Conservation (phyloP, 2,329 filamentous ascomycete species). For the Aspergillus caelatus region DNA sequence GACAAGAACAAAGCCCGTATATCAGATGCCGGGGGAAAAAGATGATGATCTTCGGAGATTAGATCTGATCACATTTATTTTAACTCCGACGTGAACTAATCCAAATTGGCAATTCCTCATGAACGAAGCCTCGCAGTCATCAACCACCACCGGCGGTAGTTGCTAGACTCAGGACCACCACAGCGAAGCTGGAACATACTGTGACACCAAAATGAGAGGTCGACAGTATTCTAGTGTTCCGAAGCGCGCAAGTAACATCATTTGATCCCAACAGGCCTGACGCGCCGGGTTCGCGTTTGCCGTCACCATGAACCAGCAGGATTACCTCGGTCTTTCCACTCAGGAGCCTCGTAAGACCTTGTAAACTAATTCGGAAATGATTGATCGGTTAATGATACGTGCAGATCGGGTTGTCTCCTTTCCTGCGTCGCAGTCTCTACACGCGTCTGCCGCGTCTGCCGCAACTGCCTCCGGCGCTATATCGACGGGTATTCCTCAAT, state of each 20-base stretch:
- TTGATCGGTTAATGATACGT: conserved; percentile 5
- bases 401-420: conserved; percentile 37
- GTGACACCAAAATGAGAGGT: conserved; percentile 2
- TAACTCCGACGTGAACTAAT: background rate
- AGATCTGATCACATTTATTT: background rate
- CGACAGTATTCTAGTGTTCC: background rate
- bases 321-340: conserved; percentile 19
- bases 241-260: background rate
- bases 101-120: background rate
- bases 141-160: background rate
- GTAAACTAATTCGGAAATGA: background rate
- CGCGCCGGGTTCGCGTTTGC: background rate
- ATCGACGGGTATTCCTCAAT: conserved; percentile 50
- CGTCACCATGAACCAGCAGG: background rate
- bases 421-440: conserved; percentile 41
- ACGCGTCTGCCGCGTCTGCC: conserved; percentile 27
- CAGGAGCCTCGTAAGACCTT: conserved; percentile 32
- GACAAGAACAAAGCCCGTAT: background rate
- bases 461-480: conserved; percentile 24
- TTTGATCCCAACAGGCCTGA: background rate
- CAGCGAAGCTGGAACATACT: background rate
- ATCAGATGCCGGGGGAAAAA: conserved; percentile 2
- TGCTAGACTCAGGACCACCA: background rate
- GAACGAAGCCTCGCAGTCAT: background rate
- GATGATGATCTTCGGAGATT: background rate